phyloP scores from a whole-genome alignment of 352 stramenopile genomes.

The Phytophthora sansomeana region DNA sequence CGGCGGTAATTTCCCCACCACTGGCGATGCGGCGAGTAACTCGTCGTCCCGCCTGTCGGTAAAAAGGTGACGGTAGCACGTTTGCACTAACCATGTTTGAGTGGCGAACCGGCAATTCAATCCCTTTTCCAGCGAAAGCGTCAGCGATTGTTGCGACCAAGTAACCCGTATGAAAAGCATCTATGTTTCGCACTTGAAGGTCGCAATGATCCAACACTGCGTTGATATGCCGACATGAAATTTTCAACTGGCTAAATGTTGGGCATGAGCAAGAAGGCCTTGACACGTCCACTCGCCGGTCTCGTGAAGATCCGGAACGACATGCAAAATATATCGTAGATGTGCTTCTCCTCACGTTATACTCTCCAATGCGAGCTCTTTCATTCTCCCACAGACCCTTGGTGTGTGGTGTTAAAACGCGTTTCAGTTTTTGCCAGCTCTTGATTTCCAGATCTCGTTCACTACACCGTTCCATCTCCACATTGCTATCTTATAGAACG shows the following conservation, averaged over 20 bases:
- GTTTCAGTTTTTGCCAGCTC: background rate
- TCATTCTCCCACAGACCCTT: no score
- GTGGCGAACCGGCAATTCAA: background rate
- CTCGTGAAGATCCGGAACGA: background rate
- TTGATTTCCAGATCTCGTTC: background rate
- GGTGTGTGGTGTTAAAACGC: no score
- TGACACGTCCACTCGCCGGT: background rate
- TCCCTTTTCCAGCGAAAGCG: no score
- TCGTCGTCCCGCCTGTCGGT: background rate
- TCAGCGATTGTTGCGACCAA: no score
- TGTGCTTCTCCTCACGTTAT: background rate
- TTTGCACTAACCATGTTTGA: no score
- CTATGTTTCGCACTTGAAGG: background rate
- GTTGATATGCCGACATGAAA: background rate
- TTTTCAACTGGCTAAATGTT: background rate
- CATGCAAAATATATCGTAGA: background rate
- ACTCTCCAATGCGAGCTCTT: no score
- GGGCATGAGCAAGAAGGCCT: background rate
- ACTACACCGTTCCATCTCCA: background rate
- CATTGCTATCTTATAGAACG: slow-evolving; percentile 1
- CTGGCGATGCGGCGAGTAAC: background rate
- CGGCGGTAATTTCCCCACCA: background rate
- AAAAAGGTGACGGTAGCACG: background rate
- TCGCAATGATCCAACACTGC: background rate
- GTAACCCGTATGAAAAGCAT: no score